These are phyloP conservation scores for Gamsiella multidivaricata DNA, from an alignment of 192 early-diverging fungal genomes.

Conservation along the genomic window DNA sequence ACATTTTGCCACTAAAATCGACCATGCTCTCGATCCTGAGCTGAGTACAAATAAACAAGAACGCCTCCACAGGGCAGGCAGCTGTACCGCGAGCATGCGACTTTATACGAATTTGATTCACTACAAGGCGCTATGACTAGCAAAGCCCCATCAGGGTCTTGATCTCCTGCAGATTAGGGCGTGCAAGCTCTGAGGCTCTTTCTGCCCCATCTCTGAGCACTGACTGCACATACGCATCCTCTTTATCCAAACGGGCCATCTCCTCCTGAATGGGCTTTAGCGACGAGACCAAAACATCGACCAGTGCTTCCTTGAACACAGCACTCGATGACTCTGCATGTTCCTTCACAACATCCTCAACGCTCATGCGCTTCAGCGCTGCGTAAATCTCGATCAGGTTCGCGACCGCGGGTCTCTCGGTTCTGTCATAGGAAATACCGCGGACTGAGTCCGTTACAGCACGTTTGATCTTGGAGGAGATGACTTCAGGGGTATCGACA, in stretches of 20 bases:
- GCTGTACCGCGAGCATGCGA: no score
- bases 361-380: slow-evolving; percentile 48
- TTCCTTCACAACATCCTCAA: slow-evolving; percentile 62
- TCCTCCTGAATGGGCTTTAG: slow-evolving; percentile 77
- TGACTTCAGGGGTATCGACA: slow-evolving; percentile 72
- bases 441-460: slow-evolving; percentile 75
- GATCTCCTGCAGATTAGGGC: slow-evolving; percentile 66
- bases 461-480: slow-evolving; percentile 74
- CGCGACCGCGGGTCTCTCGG: slow-evolving; percentile 79
- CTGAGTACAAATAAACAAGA: no score
- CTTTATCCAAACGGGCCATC: slow-evolving; percentile 64
- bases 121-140: no score
- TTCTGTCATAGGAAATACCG: slow-evolving; percentile 79
- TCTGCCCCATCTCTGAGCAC: slow-evolving; percentile 75
- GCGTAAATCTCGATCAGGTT: slow-evolving; percentile 87
- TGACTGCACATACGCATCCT: slow-evolving; percentile 69
- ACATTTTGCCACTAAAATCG: no score
- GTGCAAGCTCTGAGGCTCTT: slow-evolving; percentile 70
- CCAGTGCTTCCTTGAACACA: slow-evolving; percentile 79
- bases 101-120: no score
- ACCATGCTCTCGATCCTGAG: no score
- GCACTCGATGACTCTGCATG: slow-evolving; percentile 63
- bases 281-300: slow-evolving; percentile 68
- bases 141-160: slow-evolving; percentile 67
- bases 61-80: no score